These are phyloP conservation scores for Vinca minor DNA, from an alignment of 257 asterid genomes.

Conservation along the genomic window DNA sequence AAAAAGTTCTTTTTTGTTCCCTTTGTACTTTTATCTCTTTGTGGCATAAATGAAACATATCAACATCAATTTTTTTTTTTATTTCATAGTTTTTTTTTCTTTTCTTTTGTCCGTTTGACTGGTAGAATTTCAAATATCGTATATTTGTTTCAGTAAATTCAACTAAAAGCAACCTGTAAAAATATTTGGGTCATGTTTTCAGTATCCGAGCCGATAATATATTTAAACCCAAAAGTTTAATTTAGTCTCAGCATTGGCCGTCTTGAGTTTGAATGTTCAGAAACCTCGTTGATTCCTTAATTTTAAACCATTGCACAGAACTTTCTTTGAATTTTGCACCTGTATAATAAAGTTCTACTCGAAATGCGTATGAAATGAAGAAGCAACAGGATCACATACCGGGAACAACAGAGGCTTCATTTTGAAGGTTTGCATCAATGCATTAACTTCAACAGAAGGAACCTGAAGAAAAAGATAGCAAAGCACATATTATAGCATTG, in stretches of 20 bases:
- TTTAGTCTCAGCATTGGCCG: background rate
- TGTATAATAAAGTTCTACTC: background rate
- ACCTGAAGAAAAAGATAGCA: constrained; percentile 46
- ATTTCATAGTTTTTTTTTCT: background rate
- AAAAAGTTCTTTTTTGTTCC: background rate
- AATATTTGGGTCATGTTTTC: background rate
- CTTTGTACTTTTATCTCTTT: background rate
- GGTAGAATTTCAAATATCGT: background rate
- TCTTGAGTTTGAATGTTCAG: background rate
- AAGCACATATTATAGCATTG: constrained; percentile 13
- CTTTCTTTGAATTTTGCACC: background rate
- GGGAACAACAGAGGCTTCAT: constrained; percentile 93
- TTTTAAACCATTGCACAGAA: background rate
- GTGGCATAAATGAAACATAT: background rate
- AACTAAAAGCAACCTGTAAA: background rate
- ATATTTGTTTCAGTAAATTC: background rate
- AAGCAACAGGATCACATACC: constrained; percentile 37
- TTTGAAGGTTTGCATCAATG: constrained; percentile 92
- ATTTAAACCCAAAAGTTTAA: background rate
- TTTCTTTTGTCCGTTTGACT: background rate
- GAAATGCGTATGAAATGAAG: constrained; percentile 3
- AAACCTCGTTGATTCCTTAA: background rate
- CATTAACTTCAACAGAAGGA: constrained; percentile 96
- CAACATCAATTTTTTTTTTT: background rate
- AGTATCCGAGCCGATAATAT: background rate